phyloP scores from a whole-genome alignment of 805 yeast species.

The Candida michaelii region DNA sequence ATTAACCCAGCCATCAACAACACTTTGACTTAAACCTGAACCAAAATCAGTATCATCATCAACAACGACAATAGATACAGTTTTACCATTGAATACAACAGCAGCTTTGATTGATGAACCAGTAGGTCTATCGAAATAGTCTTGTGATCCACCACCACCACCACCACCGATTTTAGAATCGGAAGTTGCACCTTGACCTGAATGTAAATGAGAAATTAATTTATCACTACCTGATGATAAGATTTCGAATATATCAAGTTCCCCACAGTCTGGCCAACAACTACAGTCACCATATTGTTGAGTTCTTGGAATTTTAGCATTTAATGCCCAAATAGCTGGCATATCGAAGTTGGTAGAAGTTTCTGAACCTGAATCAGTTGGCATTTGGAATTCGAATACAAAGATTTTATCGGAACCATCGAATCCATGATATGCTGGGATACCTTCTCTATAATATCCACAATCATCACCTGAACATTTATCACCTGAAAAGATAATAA shows the following conservation, averaged over 20 bases:
- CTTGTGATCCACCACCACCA: constrained; percentile 88
- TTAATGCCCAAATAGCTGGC: constrained; percentile 98
- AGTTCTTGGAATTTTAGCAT: constrained; percentile 96
- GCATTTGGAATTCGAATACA: constrained; percentile 94
- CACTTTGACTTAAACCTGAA: constrained; percentile 35
- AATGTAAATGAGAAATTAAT: constrained; percentile 80
- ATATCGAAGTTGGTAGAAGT: constrained; percentile 70
- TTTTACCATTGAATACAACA: constrained; percentile 63
- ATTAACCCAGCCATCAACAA: constrained; percentile 61
- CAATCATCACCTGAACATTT: constrained; percentile 58
- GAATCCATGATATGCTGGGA: constrained; percentile 95
- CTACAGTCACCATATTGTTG: constrained; percentile 94
- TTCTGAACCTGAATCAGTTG: constrained; percentile 53
- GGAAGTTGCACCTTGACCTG: constrained; percentile 49
- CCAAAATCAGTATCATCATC: constrained; percentile 48
- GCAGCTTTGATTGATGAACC: constrained; percentile 82
- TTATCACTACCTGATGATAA: constrained; percentile 72
- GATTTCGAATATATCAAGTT: constrained; percentile 91
- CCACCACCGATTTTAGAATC: constrained; percentile 60
- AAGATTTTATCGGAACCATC: constrained; percentile 82
- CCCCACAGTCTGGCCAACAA: constrained; percentile 98
- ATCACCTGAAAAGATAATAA: constrained; percentile 74
- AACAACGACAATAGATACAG: constrained; percentile 62
- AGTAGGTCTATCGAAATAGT: constrained; percentile 87
- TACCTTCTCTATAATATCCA: constrained; percentile 82